A percentile compares a stretch with the other conserved stretches of the same genome.
These are phyloP conservation scores for Xylaria sp. DNA, from an alignment of 2,329 filamentous ascomycete species.

Conservation along the genomic window DNA sequence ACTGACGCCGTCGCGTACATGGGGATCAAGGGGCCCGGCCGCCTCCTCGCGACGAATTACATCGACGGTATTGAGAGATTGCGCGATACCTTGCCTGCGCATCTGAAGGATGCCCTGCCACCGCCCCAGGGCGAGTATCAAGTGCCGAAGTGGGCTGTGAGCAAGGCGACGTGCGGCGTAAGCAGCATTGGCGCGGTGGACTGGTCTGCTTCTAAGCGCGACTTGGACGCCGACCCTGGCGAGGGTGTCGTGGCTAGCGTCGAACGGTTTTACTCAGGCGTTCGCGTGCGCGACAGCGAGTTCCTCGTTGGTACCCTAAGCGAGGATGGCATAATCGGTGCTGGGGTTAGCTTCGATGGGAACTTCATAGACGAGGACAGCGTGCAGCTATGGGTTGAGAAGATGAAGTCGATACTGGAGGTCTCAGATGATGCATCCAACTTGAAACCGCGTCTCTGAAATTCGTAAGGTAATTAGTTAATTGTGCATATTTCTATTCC, in stretches of 20 bases:
- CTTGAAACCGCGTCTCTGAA: conserved; percentile 12
- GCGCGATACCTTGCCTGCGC: conserved; percentile 12
- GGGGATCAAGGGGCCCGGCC: conserved; percentile 20
- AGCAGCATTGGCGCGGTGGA: conserved; percentile 26
- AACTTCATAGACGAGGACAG: conserved; percentile 23
- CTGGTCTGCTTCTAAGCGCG: conserved; percentile 18
- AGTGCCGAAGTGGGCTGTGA: conserved; percentile 3
- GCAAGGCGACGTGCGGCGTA: conserved; percentile 18
- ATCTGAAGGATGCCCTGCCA: conserved; percentile 1
- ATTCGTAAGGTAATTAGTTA: not conserved
- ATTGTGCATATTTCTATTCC: not conserved
- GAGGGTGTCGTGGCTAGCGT: conserved; percentile 22
- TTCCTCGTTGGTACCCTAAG: conserved; percentile 25
- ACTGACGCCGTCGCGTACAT: conserved; percentile 17
- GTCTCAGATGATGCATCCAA: conserved; percentile 1
- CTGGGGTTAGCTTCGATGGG: conserved; percentile 26
- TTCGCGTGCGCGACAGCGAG: conserved; percentile 23
- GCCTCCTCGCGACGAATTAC: conserved; percentile 29
- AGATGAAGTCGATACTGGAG: conserved; percentile 24
- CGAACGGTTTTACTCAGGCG: conserved; percentile 17
- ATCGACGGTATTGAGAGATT: conserved; percentile 27
- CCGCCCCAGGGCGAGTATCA: conserved; percentile 14
- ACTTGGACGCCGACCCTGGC: conserved; percentile 19
- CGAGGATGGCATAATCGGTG: conserved; percentile 20
- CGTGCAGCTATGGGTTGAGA: conserved; percentile 18